Evolutionary conservation across 129 eudicot species (phyloP), one percentile per base, ranked within the genome.

Genomic region (Cynara cardunculus): DNA sequence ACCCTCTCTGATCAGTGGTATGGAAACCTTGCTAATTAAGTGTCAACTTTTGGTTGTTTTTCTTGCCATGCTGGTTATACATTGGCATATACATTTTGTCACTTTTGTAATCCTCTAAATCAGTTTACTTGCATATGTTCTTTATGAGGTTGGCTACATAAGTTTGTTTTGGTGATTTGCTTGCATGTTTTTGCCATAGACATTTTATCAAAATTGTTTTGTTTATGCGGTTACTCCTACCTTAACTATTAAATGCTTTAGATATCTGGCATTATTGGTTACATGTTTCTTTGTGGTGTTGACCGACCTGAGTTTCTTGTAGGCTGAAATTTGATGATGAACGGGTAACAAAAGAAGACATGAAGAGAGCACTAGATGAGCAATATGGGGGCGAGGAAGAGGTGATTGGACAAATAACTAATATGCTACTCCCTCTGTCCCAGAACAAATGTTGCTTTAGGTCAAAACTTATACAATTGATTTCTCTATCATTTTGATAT

Each of bases 361-460:
- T 84, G 84, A 95, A 92, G 89, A 90, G 97, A 83, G 99, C 99
- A 34, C 67, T 95, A 86, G 99, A 95, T 79, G 99, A 95, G 85
- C 99, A 95, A 80, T 95, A 90, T 85, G 99, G 99, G 79, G 99
- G 99, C 69, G 99, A 95, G 75, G 99, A 95, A 87, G 99, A 95
- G 97, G 97, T 94, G 77, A 76, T 21, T 67, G 7, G 24, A 25
- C 32, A 46, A 16, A 73, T 75, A 73, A 73, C 18, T 64, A 80
- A n/a, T 37, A 25, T 62, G 65, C 66, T 62, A 49, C 56, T 44
- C 18, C 56, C 56, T 44, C 16, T 44, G 56, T 44, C 56, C 14
- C 56, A 12, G 56, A 44, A 44, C 56, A 44, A 44, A 62, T 73
- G 79, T 64, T 18, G 30, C 41, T 73, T 81, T 35, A 22, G 27